Evolutionary conservation across 1,139 yeast genomes (phyloP).

Genomic region (Lodderomyces beijingensis): DNA sequence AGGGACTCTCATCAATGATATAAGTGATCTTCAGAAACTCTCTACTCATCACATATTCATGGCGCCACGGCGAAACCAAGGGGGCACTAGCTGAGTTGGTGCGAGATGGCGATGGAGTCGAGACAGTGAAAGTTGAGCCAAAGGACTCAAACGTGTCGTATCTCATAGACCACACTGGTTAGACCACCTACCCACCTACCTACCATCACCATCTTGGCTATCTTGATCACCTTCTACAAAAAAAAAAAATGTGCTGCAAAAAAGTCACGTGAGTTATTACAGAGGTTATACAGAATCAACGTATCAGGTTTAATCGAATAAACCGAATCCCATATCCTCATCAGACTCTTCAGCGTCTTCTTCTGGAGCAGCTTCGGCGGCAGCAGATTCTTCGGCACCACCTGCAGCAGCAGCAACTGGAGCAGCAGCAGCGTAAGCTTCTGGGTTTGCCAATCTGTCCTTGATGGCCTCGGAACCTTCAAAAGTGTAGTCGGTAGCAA

Average conservation of each 20-base stretch:
- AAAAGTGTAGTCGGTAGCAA: conserved; percentile 98
- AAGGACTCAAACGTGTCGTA: too few species aligned
- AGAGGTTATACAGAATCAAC: too few species aligned
- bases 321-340: conserved; percentile 96
- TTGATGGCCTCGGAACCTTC: conserved; percentile 98
- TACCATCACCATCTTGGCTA: too few species aligned
- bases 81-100: too few species aligned
- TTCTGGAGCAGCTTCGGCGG: conserved; percentile 68
- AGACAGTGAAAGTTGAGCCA: too few species aligned
- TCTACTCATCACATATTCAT: conserved; percentile 1
- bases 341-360: conserved; percentile 62
- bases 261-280: too few species aligned
- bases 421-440: conserved; percentile 98
- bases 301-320: conserved; percentile 76
- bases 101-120: too few species aligned
- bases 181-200: too few species aligned
- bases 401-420: conserved; percentile 91
- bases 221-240: too few species aligned
- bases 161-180: too few species aligned
- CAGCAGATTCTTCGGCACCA: conserved; percentile 61
- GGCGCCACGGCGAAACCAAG: neutral
- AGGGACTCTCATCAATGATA: conserved; percentile 8
- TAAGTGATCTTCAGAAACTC: conserved; percentile 7
- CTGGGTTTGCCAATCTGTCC: conserved; percentile 84
- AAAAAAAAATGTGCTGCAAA: too few species aligned